Percentiles rank a stretch among this genome's conserved stretches.
phyloP scores from a whole-genome alignment of 495 filamentous ascomycete genomes.

The Neurospora sp. region DNA sequence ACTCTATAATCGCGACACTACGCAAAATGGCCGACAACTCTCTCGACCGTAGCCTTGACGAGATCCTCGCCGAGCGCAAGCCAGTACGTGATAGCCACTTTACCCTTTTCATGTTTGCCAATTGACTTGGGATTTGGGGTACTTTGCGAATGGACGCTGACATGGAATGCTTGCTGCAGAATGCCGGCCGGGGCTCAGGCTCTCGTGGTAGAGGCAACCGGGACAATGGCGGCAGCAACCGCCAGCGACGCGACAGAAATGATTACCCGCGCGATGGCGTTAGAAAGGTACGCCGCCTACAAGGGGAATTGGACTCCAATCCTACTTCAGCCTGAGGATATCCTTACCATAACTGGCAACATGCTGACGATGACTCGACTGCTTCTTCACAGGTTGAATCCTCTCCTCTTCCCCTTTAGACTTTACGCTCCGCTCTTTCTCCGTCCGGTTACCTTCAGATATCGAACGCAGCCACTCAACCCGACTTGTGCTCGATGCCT shows the following conservation, averaged over 20 bases:
- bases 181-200: conserved; percentile 6
- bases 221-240: conserved; percentile 26
- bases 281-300: conserved; percentile 55
- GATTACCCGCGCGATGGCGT: conserved; percentile 64
- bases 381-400: conserved; percentile 24
- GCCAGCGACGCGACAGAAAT: conserved; percentile 46
- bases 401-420: conserved; percentile 18
- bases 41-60: conserved; percentile 74
- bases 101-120: neutral
- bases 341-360: neutral
- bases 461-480: conserved; percentile 19
- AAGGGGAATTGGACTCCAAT: neutral
- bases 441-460: conserved; percentile 15
- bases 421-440: conserved; percentile 4
- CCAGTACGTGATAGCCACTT: conserved; percentile 30
- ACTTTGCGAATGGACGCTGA: neutral
- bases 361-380: neutral
- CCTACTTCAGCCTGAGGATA: neutral
- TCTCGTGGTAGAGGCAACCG: conserved; percentile 12
- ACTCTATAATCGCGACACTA: neutral
- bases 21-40: neutral
- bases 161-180: conserved; percentile 4
- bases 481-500: conserved; percentile 22
- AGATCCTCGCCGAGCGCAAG: conserved; percentile 73
- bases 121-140: neutral